phyloP scores from a whole-genome alignment of 257 asterid species.

The Nicotiana paniculata region DNA sequence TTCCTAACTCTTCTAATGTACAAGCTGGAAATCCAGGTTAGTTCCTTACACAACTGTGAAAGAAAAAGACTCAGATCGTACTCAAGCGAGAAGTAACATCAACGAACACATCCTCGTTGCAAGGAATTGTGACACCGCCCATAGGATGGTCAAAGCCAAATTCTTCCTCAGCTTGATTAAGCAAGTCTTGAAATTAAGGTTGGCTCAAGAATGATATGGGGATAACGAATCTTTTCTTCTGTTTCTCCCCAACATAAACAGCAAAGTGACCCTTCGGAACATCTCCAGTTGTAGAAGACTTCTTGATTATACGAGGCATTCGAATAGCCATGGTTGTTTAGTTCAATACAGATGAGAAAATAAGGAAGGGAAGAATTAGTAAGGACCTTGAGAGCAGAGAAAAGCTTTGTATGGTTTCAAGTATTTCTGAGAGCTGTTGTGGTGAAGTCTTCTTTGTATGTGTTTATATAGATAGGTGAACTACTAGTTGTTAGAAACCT shows the following conservation, averaged over 20 bases:
- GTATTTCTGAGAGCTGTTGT: neutral
- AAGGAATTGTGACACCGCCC: too few relatives aligned
- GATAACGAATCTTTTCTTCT: too few relatives aligned
- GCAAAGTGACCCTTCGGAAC: too few relatives aligned
- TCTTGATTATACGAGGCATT: too few relatives aligned
- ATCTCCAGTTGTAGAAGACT: too few relatives aligned
- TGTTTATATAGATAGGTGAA: neutral
- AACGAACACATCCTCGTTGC: conserved; percentile 22
- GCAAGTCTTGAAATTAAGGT: too few relatives aligned
- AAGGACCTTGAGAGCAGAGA: neutral
- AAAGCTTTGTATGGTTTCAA: neutral
- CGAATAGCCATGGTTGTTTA: too few relatives aligned
- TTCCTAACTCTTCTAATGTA: neutral
- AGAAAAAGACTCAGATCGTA: neutral
- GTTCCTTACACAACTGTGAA: neutral
- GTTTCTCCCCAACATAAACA: too few relatives aligned
- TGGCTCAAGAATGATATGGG: too few relatives aligned
- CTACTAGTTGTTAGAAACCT: neutral
- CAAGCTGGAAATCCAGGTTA: neutral
- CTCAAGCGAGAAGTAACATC: conserved; percentile 24
- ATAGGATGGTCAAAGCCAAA: too few relatives aligned
- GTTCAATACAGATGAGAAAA: neutral
- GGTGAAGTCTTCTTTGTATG: neutral
- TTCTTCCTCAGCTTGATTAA: too few relatives aligned
- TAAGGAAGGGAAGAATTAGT: neutral